Conservation (phyloP, 352 stramenopile species). For the Hyaloperonospora brassicae region DNA sequence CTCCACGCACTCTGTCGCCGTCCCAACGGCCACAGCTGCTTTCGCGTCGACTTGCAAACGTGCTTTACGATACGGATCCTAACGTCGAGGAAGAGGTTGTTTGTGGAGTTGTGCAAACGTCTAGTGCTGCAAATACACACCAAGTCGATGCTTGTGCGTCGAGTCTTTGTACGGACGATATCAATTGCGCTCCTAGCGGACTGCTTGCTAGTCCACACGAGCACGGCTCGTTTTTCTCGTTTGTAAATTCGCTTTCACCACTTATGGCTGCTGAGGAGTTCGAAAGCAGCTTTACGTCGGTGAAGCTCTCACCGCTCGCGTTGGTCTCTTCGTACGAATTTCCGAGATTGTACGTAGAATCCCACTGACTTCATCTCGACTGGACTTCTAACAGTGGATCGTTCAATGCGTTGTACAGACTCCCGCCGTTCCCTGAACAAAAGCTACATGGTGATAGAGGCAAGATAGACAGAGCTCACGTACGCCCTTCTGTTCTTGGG, state of each 20-base stretch:
- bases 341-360: slow-evolving; percentile 51
- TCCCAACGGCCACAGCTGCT: slow-evolving; percentile 25
- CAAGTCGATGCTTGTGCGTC: slow-evolving; percentile 6
- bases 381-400: slow-evolving; percentile 8
- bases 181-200: slow-evolving; percentile 37
- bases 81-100: slow-evolving; percentile 8
- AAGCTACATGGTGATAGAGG: slow-evolving; percentile 15
- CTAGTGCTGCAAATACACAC: neutral
- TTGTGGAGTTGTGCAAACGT: neutral
- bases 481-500: slow-evolving; percentile 3
- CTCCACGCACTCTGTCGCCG: slow-evolving; percentile 24
- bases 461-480: neutral
- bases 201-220: slow-evolving; percentile 33
- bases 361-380: neutral
- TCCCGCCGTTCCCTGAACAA: slow-evolving; percentile 51
- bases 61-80: slow-evolving; percentile 23
- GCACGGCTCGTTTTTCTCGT: slow-evolving; percentile 76
- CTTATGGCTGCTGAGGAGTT: slow-evolving; percentile 49
- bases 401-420: slow-evolving; percentile 20
- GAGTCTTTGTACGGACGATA: slow-evolving; percentile 21
- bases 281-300: slow-evolving; percentile 50
- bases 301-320: slow-evolving; percentile 54
- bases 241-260: slow-evolving; percentile 68
- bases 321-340: slow-evolving; percentile 45
- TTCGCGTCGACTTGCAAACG: slow-evolving; percentile 26